A percentile compares a stretch with the other conserved stretches of the same genome.
These are phyloP conservation scores for Tulasnella sp. DNA, from an alignment of 768 basidiomycete species.

Conservation along the genomic window DNA sequence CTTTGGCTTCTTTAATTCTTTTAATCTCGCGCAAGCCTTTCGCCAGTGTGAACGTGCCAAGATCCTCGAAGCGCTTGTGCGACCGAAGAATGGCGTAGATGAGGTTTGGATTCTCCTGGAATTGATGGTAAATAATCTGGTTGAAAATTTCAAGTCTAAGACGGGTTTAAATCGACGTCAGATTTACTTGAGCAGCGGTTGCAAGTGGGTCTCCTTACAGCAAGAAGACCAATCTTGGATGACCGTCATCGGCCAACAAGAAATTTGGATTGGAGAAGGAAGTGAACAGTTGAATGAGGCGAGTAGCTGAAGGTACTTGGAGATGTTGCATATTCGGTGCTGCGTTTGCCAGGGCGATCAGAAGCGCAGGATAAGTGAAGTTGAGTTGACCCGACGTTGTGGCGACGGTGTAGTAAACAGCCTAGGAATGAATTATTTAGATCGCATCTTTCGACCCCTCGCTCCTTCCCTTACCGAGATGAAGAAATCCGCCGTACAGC, in stretches of 20 bases:
- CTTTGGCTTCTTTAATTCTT: constrained; percentile 60
- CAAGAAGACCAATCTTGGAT: constrained; percentile 87
- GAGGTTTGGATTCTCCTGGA: constrained; percentile 77
- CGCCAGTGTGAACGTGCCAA: constrained; percentile 85
- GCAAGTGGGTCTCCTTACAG: constrained; percentile 45
- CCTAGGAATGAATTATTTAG: constrained; percentile 37
- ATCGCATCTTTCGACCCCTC: background rate
- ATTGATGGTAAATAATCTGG: constrained; percentile 65
- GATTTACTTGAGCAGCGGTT: constrained; percentile 5
- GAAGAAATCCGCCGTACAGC: constrained; percentile 77
- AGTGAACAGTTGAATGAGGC: constrained; percentile 79
- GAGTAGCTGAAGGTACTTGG: constrained; percentile 69
- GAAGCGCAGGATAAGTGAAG: constrained; percentile 83
- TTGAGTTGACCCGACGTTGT: constrained; percentile 75
- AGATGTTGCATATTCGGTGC: constrained; percentile 81
- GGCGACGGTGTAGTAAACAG: constrained; percentile 82
- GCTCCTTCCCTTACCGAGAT: constrained; percentile 55
- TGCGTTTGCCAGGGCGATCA: constrained; percentile 81
- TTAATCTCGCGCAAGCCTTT: constrained; percentile 80
- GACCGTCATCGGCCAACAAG: constrained; percentile 87
- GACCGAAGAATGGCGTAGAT: constrained; percentile 78
- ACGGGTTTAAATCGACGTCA: background rate
- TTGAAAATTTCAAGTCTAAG: constrained; percentile 86
- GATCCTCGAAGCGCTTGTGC: constrained; percentile 77
- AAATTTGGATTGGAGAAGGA: constrained; percentile 88